phyloP scores from a whole-genome alignment of 805 yeast species.

The Starmerella riodocensis region DNA sequence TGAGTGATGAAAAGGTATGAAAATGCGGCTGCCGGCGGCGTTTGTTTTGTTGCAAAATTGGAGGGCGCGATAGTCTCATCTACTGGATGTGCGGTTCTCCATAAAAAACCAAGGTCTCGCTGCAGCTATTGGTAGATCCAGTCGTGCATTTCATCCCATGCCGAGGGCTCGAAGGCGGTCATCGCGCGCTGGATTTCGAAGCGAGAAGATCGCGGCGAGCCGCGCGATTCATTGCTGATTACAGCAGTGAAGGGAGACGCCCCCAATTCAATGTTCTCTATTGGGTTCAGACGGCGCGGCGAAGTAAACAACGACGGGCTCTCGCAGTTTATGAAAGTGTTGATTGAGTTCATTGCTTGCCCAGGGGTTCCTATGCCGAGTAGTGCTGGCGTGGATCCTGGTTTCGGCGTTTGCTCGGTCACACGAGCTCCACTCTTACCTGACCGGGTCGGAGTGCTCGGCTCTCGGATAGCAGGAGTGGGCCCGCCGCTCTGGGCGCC shows the following conservation, averaged over 20 bases:
- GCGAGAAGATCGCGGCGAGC: constrained; percentile 15
- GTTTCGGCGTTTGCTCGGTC: constrained; percentile 1
- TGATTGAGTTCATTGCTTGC: constrained; percentile 5
- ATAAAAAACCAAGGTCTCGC: no score
- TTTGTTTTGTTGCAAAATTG: no score
- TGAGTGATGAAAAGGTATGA: no score
- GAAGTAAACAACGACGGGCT: constrained; percentile 14
- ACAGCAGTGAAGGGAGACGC: constrained; percentile 11
- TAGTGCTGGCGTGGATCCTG: background rate
- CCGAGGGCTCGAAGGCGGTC: constrained; percentile 21
- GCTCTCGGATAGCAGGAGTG: background rate
- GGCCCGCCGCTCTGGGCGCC: background rate
- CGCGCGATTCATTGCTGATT: constrained; percentile 11
- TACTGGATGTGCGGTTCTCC: no score
- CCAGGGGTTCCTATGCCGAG: constrained; percentile 10
- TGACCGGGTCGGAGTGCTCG: constrained; percentile 6
- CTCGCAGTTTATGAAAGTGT: constrained; percentile 8
- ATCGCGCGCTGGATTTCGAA: constrained; percentile 18
- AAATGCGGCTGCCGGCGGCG: no score
- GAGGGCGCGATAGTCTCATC: no score
- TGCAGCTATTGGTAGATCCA: constrained; percentile 18
- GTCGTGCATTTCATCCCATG: constrained; percentile 21
- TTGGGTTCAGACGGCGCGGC: constrained; percentile 9
- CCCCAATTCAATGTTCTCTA: constrained; percentile 9
- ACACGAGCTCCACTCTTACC: background rate